Evolutionary conservation across 257 asterid genomes (phyloP).

Genomic region (Solanum microdontum): DNA sequence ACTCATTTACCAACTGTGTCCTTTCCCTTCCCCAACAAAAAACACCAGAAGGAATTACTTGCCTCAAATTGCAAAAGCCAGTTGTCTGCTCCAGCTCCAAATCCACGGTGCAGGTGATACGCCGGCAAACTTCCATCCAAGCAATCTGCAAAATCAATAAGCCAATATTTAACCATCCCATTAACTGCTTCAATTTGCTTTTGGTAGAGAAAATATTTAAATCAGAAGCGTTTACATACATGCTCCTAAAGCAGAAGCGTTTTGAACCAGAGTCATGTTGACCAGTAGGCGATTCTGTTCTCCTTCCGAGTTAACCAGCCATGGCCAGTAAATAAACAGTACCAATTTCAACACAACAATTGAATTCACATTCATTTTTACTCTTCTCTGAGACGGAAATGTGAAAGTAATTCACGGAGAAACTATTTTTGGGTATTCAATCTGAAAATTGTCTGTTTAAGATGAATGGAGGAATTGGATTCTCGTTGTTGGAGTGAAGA

Average conservation of each 20-base stretch:
- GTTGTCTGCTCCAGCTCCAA: constrained; percentile 72
- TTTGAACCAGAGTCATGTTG: constrained; percentile 52
- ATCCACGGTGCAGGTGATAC: constrained; percentile 79
- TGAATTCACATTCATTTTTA: constrained; percentile 15
- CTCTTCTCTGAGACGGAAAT: background rate
- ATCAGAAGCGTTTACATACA: constrained; percentile 22
- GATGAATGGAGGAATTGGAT: background rate
- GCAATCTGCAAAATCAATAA: constrained; percentile 37
- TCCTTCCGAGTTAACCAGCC: constrained; percentile 14
- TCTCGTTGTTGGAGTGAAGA: background rate
- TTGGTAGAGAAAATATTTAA: background rate
- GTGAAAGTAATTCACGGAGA: background rate
- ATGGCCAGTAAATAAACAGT: constrained; percentile 31
- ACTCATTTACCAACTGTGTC: background rate
- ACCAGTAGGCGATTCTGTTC: constrained; percentile 26
- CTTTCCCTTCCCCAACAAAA: constrained; percentile 11
- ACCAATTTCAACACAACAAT: constrained; percentile 8
- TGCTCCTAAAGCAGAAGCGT: constrained; percentile 50
- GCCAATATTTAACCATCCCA: background rate
- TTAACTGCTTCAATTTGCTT: background rate
- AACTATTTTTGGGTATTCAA: background rate
- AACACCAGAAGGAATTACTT: constrained; percentile 6
- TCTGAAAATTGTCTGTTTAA: background rate
- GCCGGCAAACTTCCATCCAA: constrained; percentile 97
- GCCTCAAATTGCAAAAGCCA: constrained; percentile 98